phyloP scores from a whole-genome alignment of 2,329 filamentous ascomycete genomes.

The Arthroderma sp. region DNA sequence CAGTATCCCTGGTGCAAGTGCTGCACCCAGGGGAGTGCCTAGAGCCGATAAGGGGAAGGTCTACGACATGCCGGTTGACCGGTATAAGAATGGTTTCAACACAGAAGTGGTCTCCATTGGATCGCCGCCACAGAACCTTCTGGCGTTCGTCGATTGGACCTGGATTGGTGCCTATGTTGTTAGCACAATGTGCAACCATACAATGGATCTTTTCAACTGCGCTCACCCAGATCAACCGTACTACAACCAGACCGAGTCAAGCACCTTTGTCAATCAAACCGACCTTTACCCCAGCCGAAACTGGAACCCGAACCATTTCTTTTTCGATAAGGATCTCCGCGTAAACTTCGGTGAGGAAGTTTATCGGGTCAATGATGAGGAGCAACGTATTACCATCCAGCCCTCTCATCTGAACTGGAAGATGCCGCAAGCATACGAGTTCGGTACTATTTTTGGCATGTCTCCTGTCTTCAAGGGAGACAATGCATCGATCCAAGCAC shows the following conservation, averaged over 20 bases:
- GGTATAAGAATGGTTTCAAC: slow-evolving; percentile 8
- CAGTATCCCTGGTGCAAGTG: not conserved
- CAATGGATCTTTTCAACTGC: slow-evolving; percentile 6
- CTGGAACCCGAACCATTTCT: slow-evolving; percentile 13
- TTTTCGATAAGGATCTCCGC: slow-evolving; percentile 9
- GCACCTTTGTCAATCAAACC: slow-evolving; percentile 6
- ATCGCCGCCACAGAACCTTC: slow-evolving; percentile 7
- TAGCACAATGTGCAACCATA: slow-evolving; percentile 7
- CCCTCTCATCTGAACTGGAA: slow-evolving; percentile 8
- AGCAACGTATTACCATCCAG: slow-evolving; percentile 6
- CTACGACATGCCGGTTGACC: slow-evolving; percentile 7
- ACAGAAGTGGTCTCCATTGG: slow-evolving; percentile 7
- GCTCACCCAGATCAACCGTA: slow-evolving; percentile 6
- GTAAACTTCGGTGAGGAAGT: slow-evolving; percentile 8
- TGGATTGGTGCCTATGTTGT: slow-evolving; percentile 9
- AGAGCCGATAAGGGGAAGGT: not conserved
- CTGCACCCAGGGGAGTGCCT: not conserved
- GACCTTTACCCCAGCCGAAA: slow-evolving; percentile 6
- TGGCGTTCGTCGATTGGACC: slow-evolving; percentile 11
- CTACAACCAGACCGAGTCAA: slow-evolving; percentile 9
- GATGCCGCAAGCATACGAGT: slow-evolving; percentile 3
- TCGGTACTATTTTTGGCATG: slow-evolving; percentile 9
- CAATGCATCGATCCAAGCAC: slow-evolving; percentile 8
- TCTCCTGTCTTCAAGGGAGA: slow-evolving; percentile 10
- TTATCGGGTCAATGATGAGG: slow-evolving; percentile 5